Base-by-base conservation (phyloP, 1,139 yeast genomes). In the Geotrichum klebahnii region DNA sequence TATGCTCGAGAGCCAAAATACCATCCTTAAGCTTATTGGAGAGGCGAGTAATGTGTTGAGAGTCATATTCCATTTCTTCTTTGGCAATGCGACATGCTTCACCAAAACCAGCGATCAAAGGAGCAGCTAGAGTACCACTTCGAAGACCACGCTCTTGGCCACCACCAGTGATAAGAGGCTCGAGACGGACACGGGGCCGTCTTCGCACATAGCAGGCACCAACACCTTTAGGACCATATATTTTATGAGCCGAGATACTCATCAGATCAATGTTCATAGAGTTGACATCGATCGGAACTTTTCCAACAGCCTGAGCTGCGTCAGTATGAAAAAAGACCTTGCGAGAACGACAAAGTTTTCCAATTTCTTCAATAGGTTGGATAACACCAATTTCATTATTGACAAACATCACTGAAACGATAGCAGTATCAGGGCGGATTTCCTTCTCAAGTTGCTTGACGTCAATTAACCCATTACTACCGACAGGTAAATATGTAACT, bases 131-230 rank as follows among this genome's bases (percentile, higher is more conserved):
- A 31, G 99, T 92, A 56, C 99, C 99, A 6, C 96, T 86, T 71
- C 99, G 80, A 62, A 92, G 76, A 55, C 98, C 98, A 72, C 99
- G 84, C 73, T 92, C 99, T 73, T 92, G 99, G 50, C 99, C 99
- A 69, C 99, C 99, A 60, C 99, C 99, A 55, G 89, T 84, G 59
- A 92, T 85, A 53, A 92, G 75, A 32, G 99, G 97, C 59, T 90
- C 97, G 58, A 92, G 69, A 78, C 99, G 84, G 49, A 94, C 98
- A 72, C 99, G 82, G 58, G 99, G 99, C 70, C 98, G 82, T 77
- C 99, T 85, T 71, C 98, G 82, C 36, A 94, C 92, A 65, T 79
- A 92, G 61, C 90, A 76, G 14, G 98, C 99, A 63, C 99, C 99
- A 57, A 89, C 79, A 56, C 99, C 99, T 79, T 84, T 92, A 58